A percentile compares a stretch with the other conserved stretches of the same genome.
Conservation (phyloP, 176 grass and related monocot species). For the Oryza glaberrima region DNA sequence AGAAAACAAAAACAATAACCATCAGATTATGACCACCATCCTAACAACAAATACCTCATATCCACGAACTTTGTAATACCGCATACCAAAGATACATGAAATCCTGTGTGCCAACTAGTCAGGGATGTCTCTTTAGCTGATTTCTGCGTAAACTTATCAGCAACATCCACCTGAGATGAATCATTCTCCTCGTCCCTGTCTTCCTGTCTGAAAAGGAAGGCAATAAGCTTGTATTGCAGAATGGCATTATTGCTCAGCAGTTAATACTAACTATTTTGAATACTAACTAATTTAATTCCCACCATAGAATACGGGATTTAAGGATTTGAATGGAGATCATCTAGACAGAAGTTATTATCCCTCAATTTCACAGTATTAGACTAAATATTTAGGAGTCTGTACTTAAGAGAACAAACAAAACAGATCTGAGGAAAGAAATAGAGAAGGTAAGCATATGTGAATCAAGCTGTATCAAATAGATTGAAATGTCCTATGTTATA, state of each 20-base stretch:
- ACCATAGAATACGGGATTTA: neutral
- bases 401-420: neutral
- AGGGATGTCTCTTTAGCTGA: conserved; percentile 71
- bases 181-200: conserved; percentile 64
- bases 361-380: conserved; percentile 18
- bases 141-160: conserved; percentile 68
- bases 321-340: neutral
- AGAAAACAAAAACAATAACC: conserved; percentile 25
- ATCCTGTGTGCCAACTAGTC: conserved; percentile 87
- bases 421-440: neutral
- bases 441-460: neutral
- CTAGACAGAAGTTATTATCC: neutral
- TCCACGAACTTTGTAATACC: conserved; percentile 18
- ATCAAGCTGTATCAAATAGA: neutral
- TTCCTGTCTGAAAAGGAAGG: conserved; percentile 78
- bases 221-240: conserved; percentile 17
- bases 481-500: neutral
- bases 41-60: conserved; percentile 17
- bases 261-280: conserved; percentile 1
- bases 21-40: conserved; percentile 35
- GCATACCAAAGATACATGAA: conserved; percentile 97
- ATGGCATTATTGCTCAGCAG: neutral
- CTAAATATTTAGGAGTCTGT: neutral
- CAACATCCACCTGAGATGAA: conserved; percentile 56
- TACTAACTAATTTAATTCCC: conserved; percentile 5